phyloP scores from a whole-genome alignment of 371 early-diverging fungal genomes.

The Lichtheimia corymbifera region DNA sequence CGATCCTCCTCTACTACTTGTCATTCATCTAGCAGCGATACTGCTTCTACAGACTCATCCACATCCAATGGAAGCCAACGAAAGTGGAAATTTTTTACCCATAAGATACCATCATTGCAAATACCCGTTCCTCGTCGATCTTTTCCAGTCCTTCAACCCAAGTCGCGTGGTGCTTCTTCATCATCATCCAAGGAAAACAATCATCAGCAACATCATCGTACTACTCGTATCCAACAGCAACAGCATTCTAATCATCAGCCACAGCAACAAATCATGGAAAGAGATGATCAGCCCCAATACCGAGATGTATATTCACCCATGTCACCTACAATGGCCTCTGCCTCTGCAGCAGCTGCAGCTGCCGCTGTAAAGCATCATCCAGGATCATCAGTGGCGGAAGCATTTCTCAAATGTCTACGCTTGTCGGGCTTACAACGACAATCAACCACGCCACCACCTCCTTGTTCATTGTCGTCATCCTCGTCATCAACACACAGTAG shows the following conservation, averaged over 20 bases:
- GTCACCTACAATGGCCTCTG: conserved; percentile 31
- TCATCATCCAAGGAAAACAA: background rate
- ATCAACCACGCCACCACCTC: conserved; percentile 9
- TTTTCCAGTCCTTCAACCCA: conserved; percentile 15
- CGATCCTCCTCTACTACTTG: background rate
- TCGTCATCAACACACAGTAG: conserved; percentile 9
- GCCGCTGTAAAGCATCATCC: conserved; percentile 24
- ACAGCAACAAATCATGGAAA: background rate
- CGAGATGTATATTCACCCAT: conserved; percentile 7
- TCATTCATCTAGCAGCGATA: background rate
- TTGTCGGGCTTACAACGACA: conserved; percentile 1
- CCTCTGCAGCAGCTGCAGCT: conserved; percentile 25
- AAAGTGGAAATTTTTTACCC: conserved; percentile 1
- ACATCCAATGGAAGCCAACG: background rate
- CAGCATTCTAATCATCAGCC: conserved; percentile 3
- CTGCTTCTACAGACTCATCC: too few species aligned
- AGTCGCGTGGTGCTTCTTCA: conserved; percentile 2
- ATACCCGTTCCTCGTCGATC: conserved; percentile 22
- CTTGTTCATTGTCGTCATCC: conserved; percentile 4
- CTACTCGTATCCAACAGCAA: conserved; percentile 1
- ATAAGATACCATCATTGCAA: conserved; percentile 16
- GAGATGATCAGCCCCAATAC: conserved; percentile 1
- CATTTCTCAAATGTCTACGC: conserved; percentile 23
- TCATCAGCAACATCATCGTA: background rate
- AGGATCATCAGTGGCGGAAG: conserved; percentile 31